Conservation (phyloP, 1,284 basidiomycete species). For the Heterobasidion occidentale region DNA sequence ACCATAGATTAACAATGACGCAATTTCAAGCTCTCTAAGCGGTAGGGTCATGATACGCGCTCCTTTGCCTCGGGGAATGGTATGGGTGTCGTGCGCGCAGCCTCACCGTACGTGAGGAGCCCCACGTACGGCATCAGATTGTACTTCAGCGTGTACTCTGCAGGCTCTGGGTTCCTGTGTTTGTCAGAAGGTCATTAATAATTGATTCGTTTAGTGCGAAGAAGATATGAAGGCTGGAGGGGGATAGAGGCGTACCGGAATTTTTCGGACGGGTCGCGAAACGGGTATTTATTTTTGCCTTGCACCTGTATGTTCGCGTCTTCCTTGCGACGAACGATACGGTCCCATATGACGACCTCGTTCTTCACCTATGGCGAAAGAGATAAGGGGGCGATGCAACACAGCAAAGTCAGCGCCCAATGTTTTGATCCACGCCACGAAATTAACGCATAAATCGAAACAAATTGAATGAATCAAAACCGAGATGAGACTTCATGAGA, state of each 20-base stretch:
- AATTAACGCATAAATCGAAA: background rate
- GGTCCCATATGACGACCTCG: slow-evolving; percentile 87
- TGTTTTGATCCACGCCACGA: background rate
- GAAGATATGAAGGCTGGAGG: background rate
- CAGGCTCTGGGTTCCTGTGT: slow-evolving; percentile 53
- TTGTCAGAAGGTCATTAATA: slow-evolving; percentile 8
- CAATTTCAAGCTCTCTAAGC: too few species aligned
- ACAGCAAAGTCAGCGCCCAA: slow-evolving; percentile 1
- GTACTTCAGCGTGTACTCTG: slow-evolving; percentile 75
- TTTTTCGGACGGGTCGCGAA: slow-evolving; percentile 67
- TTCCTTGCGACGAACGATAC: slow-evolving; percentile 72
- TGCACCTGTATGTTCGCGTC: slow-evolving; percentile 64
- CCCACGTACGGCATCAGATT: slow-evolving; percentile 91
- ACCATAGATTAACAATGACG: too few species aligned
- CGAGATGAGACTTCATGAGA: too few species aligned
- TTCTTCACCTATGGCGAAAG: slow-evolving; percentile 54
- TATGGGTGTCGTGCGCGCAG: slow-evolving; percentile 52
- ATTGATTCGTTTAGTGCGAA: slow-evolving; percentile 1
- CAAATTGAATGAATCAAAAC: too few species aligned
- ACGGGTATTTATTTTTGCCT: slow-evolving; percentile 77
- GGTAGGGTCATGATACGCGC: slow-evolving; percentile 10
- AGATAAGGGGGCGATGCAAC: slow-evolving; percentile 2
- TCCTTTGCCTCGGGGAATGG: slow-evolving; percentile 39
- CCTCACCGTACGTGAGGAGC: slow-evolving; percentile 68
- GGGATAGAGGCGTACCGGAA: slow-evolving; percentile 57